phyloP scores from a whole-genome alignment of 306 rosid genomes.

The Nissolia schottii region DNA sequence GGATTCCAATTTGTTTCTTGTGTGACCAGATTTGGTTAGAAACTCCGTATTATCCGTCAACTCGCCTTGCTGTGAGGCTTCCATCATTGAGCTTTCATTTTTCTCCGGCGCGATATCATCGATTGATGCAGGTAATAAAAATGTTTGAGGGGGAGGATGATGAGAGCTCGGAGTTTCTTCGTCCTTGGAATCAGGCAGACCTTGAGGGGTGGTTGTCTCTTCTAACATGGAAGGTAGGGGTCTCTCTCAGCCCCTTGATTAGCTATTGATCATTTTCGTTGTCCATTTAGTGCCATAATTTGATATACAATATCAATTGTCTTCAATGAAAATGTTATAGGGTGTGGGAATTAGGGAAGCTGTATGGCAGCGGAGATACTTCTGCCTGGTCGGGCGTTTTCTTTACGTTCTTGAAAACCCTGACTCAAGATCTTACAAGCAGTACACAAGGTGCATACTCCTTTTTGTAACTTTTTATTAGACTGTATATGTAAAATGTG shows the following conservation, averaged over 20 bases:
- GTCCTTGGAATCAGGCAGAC: slow-evolving; percentile 86
- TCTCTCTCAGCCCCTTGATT: slow-evolving; percentile 11
- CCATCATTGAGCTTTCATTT: slow-evolving; percentile 90
- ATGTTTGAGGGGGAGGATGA: slow-evolving; percentile 67
- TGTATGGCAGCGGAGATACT: slow-evolving; percentile 81
- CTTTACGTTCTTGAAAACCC: slow-evolving; percentile 89
- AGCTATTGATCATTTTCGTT: slow-evolving; percentile 10
- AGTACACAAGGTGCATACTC: slow-evolving; percentile 60
- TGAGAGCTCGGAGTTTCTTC: slow-evolving; percentile 53
- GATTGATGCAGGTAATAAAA: slow-evolving; percentile 78
- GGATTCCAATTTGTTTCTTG: slow-evolving; percentile 9
- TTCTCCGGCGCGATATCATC: slow-evolving; percentile 97
- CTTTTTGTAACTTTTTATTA: slow-evolving; percentile 15
- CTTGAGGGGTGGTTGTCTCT: slow-evolving; percentile 92
- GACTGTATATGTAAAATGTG: not conserved
- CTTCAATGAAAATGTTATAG: slow-evolving; percentile 39
- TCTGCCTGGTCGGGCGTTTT: slow-evolving; percentile 86
- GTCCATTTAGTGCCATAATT: not conserved
- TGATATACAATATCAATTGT: not conserved
- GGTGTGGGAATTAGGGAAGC: slow-evolving; percentile 98
- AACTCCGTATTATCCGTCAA: slow-evolving; percentile 71
- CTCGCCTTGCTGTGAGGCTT: slow-evolving; percentile 75
- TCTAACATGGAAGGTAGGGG: slow-evolving; percentile 73
- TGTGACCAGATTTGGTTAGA: slow-evolving; percentile 63
- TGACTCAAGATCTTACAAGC: slow-evolving; percentile 78